Evolutionary conservation across 1,284 basidiomycete species (phyloP), one percentile per base, ranked within the genome.

Genomic region (Pterulicium gracile): DNA sequence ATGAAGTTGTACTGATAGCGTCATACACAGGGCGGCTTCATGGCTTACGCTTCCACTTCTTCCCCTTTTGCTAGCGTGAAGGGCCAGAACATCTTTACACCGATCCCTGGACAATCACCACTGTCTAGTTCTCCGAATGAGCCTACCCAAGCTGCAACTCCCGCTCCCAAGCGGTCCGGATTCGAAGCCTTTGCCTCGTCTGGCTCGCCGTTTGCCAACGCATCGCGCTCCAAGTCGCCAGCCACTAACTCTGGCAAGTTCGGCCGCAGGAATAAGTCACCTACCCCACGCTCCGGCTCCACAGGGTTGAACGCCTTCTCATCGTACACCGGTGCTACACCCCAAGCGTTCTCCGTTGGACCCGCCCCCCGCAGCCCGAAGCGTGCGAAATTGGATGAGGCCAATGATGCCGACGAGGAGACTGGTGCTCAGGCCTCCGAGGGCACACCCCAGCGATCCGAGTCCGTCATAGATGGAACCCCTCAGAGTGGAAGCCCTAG

Each of bases 51-150:
- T 10, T 79, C 80, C 1, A 65, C 74, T 4, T 72, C 64, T 47
- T 86, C 84, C 0, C 83, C 83, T 3, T 87, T 87, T 53, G 74
- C 79, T 5, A 61, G 72, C 45, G 73, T 82, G 51, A 79, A 78
- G 53, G 82, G 81, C 44, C 72, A 79, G 49, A 82, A 73, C 54
- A 54, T 85, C 21, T 84, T 86, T 55, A 59, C 69, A 14, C 59
- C 70, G 17, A 66, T 60, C 42, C 24, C 43, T 18, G 56, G 61
- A 46, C 54, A 63, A 15, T 58, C 61, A 20, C 56, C 57, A 15
- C 51, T 53, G 10, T 7, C 13, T 17, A 7, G 7, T 14, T 52
- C 56, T 2, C 49, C 56, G 51, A 27, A 54, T 54, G 23, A 54
- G 54, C 24, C 50, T 54, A 21, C 59, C 63, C 0, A 56, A 60